These are phyloP conservation scores for Boletus subparvulus DNA, from an alignment of 768 basidiomycete genomes.

Conservation along the genomic window DNA sequence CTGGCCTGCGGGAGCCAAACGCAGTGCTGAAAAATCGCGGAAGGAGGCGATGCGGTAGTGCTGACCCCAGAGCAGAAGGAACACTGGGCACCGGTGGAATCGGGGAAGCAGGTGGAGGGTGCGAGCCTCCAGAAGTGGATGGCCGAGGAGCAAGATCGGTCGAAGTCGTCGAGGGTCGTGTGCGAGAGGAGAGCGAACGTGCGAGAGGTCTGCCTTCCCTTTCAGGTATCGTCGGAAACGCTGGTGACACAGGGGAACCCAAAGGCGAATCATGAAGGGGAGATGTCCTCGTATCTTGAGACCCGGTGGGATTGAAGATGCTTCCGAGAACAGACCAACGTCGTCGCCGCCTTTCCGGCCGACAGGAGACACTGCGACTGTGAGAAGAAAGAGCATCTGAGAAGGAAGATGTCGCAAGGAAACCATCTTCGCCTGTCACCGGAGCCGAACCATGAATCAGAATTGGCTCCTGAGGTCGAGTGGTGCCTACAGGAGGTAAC, in stretches of 20 bases:
- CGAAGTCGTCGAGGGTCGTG: constrained; percentile 14
- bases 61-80: constrained; percentile 30
- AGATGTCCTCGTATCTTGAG: constrained; percentile 28
- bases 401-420: constrained; percentile 44
- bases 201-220: constrained; percentile 18
- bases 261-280: constrained; percentile 20
- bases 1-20: constrained; percentile 57
- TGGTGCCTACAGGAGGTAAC: constrained; percentile 67
- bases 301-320: constrained; percentile 34
- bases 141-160: constrained; percentile 27
- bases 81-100: constrained; percentile 25
- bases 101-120: constrained; percentile 21
- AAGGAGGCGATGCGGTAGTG: constrained; percentile 61
- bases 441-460: constrained; percentile 50
- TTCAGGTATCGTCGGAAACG: constrained; percentile 21
- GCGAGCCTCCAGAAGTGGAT: constrained; percentile 35
- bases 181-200: constrained; percentile 28
- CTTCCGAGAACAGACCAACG: constrained; percentile 73
- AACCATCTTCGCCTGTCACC: constrained; percentile 42
- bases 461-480: constrained; percentile 66
- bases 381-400: constrained; percentile 42
- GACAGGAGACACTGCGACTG: constrained; percentile 32
- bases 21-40: constrained; percentile 70
- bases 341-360: constrained; percentile 48
- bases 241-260: constrained; percentile 19